These are phyloP conservation scores for Euphorbia celastroides DNA, from an alignment of 441 rosid species.

Conservation along the genomic window DNA sequence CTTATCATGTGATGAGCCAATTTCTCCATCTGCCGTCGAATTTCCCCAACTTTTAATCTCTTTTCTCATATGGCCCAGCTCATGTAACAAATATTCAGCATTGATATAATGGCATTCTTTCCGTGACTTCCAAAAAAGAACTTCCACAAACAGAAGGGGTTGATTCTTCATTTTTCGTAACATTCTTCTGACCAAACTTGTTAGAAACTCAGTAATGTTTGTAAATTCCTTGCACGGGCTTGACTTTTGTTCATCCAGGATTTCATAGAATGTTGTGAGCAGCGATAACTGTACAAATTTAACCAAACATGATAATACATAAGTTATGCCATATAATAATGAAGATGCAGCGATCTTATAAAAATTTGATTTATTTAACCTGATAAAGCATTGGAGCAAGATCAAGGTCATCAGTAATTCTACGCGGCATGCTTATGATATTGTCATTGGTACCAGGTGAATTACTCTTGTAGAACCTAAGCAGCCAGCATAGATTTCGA, in stretches of 20 bases:
- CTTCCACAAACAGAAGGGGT: conserved; percentile 94
- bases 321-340: conserved; percentile 4
- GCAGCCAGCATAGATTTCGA: conserved; percentile 91
- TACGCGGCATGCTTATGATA: conserved; percentile 56
- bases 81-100: conserved; percentile 81
- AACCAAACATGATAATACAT: conserved; percentile 13
- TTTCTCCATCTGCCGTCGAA: conserved; percentile 42
- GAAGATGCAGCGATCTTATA: conserved; percentile 11
- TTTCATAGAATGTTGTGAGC: conserved; percentile 60
- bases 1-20: conserved; percentile 31
- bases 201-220: conserved; percentile 59
- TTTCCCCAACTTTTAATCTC: conserved; percentile 39
- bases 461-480: conserved; percentile 79
- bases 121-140: conserved; percentile 85
- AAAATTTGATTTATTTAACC: conserved; percentile 34
- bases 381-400: conserved; percentile 98
- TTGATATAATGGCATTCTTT: conserved; percentile 83
- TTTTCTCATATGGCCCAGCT: conserved; percentile 67
- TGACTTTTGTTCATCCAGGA: conserved; percentile 79
- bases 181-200: conserved; percentile 65
- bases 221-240: conserved; percentile 56
- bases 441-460: conserved; percentile 55
- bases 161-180: conserved; percentile 78
- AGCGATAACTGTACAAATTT: conserved; percentile 71
- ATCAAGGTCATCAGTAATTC: conserved; percentile 78